Evolutionary conservation across 306 rosid species (phyloP), one percentile per base, ranked within the genome.

Genomic region (Hippophae rhamnoides): DNA sequence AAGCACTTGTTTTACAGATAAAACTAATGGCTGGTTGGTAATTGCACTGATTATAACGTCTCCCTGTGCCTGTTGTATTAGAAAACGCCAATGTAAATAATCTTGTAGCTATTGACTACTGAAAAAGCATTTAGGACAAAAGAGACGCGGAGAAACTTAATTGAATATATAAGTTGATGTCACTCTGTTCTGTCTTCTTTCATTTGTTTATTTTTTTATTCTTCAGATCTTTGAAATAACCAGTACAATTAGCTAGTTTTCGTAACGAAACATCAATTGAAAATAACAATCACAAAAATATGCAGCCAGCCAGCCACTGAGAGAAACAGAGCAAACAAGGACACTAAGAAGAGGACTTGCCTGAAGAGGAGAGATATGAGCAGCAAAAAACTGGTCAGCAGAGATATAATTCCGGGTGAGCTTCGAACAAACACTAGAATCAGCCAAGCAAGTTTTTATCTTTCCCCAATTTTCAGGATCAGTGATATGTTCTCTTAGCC

Each of bases 321-420:
- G 49, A 51, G 5, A 31, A 31, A 31, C 3, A 31, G 38, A 31
- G 38, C 38, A 31, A 31, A 4, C 38, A 31, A 31, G 5, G 38
- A 31, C 38, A 47, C 26, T 4, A 8, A 41, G 1, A 43, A 52
- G 4, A 7, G 25, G 40, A 63, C 54, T 64, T 66, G 71, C 98
- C 95, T 92, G 92, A 25, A 85, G 82, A 31, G 98, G 96, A 47
- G 96, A 78, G 63, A 87, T 71, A 13, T 61, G 84, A 62, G 95
- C 86, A 38, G 23, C 43, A 73, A 81, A 80, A 58, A 87, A 92
- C 50, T 85, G 93, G 44, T 87, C 80, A 5, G 87, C 71, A 1
- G 86, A 49, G 61, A 78, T 23, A 46, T 81, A 87, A 60, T 81
- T 57, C 65, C 70, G 78, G 5, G 69, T 62, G 27, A 92, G 86